These are phyloP conservation scores for Pythium diclinum DNA, from an alignment of 352 stramenopile species.

Conservation along the genomic window DNA sequence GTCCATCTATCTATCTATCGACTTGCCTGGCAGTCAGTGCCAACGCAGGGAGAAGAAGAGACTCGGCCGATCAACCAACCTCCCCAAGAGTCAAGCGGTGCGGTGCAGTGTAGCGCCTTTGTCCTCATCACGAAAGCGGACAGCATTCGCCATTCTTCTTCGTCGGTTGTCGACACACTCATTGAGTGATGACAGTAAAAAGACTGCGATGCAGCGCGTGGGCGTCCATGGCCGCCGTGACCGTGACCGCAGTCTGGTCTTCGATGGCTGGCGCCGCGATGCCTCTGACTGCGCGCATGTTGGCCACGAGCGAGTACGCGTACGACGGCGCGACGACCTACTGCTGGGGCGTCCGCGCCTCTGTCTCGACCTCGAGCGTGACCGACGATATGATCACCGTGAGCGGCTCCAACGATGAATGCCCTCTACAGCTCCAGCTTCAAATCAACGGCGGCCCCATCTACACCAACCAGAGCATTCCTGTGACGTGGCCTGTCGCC, in stretches of 20 bases:
- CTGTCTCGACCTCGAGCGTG: conserved; percentile 17
- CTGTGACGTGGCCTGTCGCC: conserved; percentile 26
- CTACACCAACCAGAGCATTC: conserved; percentile 14
- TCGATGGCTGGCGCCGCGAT: background rate
- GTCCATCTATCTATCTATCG: background rate
- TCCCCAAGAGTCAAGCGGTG: conserved; percentile 1
- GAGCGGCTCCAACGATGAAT: conserved; percentile 18
- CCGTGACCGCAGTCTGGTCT: conserved; percentile 3
- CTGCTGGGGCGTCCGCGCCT: conserved; percentile 32
- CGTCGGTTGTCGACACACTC: conserved; percentile 1
- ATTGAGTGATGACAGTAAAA: conserved; percentile 11
- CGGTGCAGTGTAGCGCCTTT: background rate
- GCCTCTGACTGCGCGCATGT: background rate
- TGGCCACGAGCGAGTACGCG: conserved; percentile 5
- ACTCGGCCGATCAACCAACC: background rate
- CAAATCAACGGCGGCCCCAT: background rate
- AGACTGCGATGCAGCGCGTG: conserved; percentile 7
- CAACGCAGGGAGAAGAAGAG: background rate
- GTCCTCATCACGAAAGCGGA: conserved; percentile 1
- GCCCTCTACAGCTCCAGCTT: conserved; percentile 25
- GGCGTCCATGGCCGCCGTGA: conserved; percentile 2
- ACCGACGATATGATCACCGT: conserved; percentile 19
- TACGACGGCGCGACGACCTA: conserved; percentile 37
- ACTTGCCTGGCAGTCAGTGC: background rate
- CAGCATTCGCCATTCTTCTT: conserved; percentile 10